Evolutionary conservation across 140 eudicot genomes (phyloP).

Genomic region (Oenanthe javanica): DNA sequence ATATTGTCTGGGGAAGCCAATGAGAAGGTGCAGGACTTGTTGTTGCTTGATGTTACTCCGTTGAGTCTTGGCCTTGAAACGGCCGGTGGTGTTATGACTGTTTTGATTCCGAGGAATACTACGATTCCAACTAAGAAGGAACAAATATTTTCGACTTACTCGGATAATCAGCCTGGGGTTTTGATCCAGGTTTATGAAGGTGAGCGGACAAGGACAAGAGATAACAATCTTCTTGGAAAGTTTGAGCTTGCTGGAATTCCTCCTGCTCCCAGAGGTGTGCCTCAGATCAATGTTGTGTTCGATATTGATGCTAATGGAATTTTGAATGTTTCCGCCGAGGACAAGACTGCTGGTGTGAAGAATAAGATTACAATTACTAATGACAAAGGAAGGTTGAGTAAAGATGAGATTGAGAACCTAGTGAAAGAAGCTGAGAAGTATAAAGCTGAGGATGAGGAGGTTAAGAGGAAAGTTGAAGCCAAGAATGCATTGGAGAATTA

Average conservation of each 20-base stretch:
- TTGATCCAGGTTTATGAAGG: conserved; percentile 15
- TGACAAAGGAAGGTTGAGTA: conserved; percentile 11
- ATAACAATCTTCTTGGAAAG: conserved; percentile 10
- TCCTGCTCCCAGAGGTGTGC: conserved; percentile 8
- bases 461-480: conserved; percentile 7
- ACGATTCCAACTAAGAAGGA: conserved; percentile 9
- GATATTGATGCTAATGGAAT: conserved; percentile 14
- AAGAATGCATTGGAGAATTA: conserved; percentile 12
- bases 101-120: conserved; percentile 10
- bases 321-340: conserved; percentile 7
- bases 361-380: conserved; percentile 8
- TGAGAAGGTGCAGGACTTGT: conserved; percentile 12
- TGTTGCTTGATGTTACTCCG: conserved; percentile 13
- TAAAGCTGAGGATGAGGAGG: conserved; percentile 12
- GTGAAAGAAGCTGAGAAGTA: conserved; percentile 13
- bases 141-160: conserved; percentile 7
- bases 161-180: conserved; percentile 12
- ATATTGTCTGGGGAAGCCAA: conserved; percentile 5
- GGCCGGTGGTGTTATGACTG: conserved; percentile 14
- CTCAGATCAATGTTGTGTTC: conserved; percentile 5
- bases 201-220: conserved; percentile 10
- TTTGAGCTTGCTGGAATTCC: conserved; percentile 11
- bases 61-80: conserved; percentile 15
- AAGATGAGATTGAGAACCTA: conserved; percentile 11
- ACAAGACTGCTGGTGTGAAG: conserved; percentile 16